Conservation (phyloP, 1,139 yeast species). For the Lodderomyces margitis region DNA sequence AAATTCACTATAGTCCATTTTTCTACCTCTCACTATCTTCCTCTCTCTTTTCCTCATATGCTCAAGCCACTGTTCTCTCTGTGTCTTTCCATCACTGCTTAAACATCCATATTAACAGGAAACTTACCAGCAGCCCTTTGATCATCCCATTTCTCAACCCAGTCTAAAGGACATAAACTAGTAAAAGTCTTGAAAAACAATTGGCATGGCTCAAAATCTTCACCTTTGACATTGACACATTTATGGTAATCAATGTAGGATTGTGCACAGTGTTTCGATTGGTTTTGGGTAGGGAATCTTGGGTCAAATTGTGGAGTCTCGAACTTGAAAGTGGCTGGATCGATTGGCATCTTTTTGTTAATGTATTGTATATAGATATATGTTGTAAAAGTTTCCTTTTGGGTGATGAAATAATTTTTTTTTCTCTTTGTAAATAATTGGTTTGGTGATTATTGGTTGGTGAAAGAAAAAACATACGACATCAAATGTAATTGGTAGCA, state of each 20-base stretch:
- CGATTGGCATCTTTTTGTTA: constrained; percentile 48
- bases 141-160: constrained; percentile 96
- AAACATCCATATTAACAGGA: constrained; percentile 38
- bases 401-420: background rate
- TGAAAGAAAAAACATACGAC: constrained; percentile 2
- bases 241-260: constrained; percentile 97
- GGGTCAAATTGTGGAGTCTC: constrained; percentile 88
- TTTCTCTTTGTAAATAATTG: background rate
- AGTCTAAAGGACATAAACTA: constrained; percentile 86
- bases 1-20: background rate
- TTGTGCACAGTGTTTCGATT: constrained; percentile 98
- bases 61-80: background rate
- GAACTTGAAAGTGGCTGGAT: constrained; percentile 51
- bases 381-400: no score
- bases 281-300: constrained; percentile 96
- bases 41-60: background rate
- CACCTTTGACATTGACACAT: constrained; percentile 95
- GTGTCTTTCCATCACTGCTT: constrained; percentile 5
- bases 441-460: background rate
- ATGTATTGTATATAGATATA: no score
- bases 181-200: constrained; percentile 89
- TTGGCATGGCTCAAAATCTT: constrained; percentile 96
- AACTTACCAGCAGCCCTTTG: constrained; percentile 70
- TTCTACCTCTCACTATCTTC: background rate
- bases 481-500: constrained; percentile 1